Conservation (phyloP, 441 rosid species). For the Pelargonium fulgidum region DNA sequence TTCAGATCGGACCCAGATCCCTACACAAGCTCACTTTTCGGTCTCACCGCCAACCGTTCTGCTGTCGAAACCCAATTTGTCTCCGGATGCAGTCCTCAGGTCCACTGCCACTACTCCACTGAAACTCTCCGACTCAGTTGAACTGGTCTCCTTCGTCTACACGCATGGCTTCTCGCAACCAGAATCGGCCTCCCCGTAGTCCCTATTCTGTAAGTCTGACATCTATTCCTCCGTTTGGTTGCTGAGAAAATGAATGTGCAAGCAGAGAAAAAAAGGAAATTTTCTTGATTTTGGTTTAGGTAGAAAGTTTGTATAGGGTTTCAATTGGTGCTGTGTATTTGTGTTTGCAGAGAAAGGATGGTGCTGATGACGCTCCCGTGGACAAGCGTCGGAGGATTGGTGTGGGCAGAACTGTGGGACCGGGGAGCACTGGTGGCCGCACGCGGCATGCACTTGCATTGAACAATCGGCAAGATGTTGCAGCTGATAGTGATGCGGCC, state of each 20-base stretch:
- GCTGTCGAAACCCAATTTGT: not conserved
- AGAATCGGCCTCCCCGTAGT: constrained; percentile 79
- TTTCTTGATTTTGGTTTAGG: not conserved
- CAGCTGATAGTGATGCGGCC: constrained; percentile 33
- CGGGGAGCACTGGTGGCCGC: constrained; percentile 39
- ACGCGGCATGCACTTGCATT: constrained; percentile 46
- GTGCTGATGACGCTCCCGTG: constrained; percentile 37
- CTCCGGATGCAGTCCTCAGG: not conserved
- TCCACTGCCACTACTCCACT: not conserved
- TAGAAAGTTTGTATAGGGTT: not conserved
- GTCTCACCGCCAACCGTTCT: not conserved
- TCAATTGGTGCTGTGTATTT: not conserved
- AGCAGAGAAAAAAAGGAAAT: not conserved
- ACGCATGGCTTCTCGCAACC: constrained; percentile 66
- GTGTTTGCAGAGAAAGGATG: constrained; percentile 53
- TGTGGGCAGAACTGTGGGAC: constrained; percentile 34
- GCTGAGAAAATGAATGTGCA: not conserved
- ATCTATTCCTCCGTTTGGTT: not conserved
- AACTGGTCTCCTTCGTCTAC: not conserved
- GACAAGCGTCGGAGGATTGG: constrained; percentile 68
- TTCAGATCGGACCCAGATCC: not conserved
- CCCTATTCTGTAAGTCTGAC: constrained; percentile 44
- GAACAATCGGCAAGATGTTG: constrained; percentile 43
- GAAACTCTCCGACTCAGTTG: not conserved
- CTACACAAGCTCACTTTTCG: not conserved